A percentile compares a stretch with the other conserved stretches of the same genome.
These are phyloP conservation scores for Fraxinus excelsior DNA, from an alignment of 257 asterid genomes.

Conservation along the genomic window DNA sequence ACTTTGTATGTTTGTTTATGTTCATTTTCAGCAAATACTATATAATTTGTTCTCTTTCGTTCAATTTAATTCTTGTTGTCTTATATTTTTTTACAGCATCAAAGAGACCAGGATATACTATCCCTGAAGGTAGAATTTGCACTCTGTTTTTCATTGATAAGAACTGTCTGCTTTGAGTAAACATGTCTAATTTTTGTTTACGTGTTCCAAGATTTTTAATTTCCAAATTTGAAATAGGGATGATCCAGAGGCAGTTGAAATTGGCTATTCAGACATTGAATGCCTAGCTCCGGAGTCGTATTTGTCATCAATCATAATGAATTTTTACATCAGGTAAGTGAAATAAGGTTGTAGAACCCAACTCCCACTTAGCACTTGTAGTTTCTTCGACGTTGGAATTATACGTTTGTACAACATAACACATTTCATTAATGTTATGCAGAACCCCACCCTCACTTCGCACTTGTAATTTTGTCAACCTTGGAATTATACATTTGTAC, in stretches of 20 bases:
- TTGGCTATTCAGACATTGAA: slow-evolving; percentile 63
- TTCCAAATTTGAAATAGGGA: slow-evolving; percentile 48
- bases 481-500: neutral
- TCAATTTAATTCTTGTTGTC: slow-evolving; percentile 29
- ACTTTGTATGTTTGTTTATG: slow-evolving; percentile 20
- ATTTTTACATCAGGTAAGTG: slow-evolving; percentile 86
- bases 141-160: slow-evolving; percentile 8
- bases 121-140: slow-evolving; percentile 73
- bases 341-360: neutral
- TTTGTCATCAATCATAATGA: slow-evolving; percentile 83
- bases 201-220: slow-evolving; percentile 30
- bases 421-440: slow-evolving; percentile 4
- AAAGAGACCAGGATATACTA: slow-evolving; percentile 57
- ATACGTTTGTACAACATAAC: neutral
- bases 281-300: slow-evolving; percentile 80
- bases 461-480: neutral
- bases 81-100: slow-evolving; percentile 47
- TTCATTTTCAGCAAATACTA: slow-evolving; percentile 18
- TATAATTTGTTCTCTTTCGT: slow-evolving; percentile 14
- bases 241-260: slow-evolving; percentile 78
- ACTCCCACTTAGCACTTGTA: neutral
- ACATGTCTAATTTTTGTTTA: slow-evolving; percentile 6
- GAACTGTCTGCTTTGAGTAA: slow-evolving; percentile 1
- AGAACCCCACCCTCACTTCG: neutral
- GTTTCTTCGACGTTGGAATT: neutral